Evolutionary conservation across 2,329 filamentous ascomycete genomes (phyloP), one percentile per base, ranked within the genome.

Genomic region (Cytospora mali): DNA sequence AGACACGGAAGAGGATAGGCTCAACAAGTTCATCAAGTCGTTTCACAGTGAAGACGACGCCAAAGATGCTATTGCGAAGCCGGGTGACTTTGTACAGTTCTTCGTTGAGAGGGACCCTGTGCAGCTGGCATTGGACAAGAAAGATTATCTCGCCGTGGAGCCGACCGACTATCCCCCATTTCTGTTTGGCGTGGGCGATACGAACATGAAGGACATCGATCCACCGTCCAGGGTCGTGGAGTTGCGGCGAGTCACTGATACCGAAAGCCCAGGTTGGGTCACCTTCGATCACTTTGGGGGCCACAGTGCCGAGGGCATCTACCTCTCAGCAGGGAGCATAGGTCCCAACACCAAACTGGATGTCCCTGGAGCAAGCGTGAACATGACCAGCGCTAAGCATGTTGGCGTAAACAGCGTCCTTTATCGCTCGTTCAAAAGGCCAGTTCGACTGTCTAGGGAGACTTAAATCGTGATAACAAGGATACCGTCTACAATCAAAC

Each of bases 31-130:
- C 65, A 80, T 86, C 66, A 75, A 77, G 52, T 78, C 79, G 11
- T 79, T 86, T 69, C 70, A 72, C 52, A 77, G 69, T 55, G 39
- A 61, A 6, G 73, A 72, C 62, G 50, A 71, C 68, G 55, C 71
- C 4, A 74, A 84, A 7, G 80, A 80, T 10, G 82, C 85, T 51
- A 81, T 91, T 61, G 85, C 86, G 6, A 80, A 81, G 28, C 81
- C 86, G 6, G 89, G 88, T 9, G 86, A 89, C 16, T 82, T 76
- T 54, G 82, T 94, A 23, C 85, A 89, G 70, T 92, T 91, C 71
- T 86, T 89, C 67, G 78, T 84, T 25, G 61, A 58, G 4, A 56
- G 54, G 21, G 46, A 54, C 16, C 27, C 48, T 35, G 75, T 78
- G 61, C 75, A 71, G 53, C 67, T 70, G 63, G 66, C 62, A 52